A percentile compares a stretch with the other conserved stretches of the same genome.
phyloP scores from a whole-genome alignment of 148 eudicot species.

The Rheum nobile region DNA sequence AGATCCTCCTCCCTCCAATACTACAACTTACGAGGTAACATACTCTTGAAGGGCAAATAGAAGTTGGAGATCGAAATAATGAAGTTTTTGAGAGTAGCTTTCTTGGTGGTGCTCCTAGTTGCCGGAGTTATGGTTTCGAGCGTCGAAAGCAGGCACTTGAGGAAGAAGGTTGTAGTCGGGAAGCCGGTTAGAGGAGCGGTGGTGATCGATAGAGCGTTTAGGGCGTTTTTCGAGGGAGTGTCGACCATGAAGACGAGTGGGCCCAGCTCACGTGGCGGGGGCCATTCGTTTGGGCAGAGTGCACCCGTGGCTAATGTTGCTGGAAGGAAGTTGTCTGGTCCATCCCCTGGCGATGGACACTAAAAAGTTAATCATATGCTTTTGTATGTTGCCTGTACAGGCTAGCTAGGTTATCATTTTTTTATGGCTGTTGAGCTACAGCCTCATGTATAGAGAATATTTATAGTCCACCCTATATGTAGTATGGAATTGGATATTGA shows the following conservation, averaged over 20 bases:
- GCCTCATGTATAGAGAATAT: neutral
- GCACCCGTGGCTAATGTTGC: neutral
- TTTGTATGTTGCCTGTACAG: neutral
- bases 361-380: neutral
- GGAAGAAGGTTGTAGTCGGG: neutral
- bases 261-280: neutral
- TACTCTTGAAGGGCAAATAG: no score
- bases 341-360: constrained; percentile 1
- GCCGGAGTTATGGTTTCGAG: neutral
- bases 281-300: neutral
- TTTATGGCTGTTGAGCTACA: neutral
- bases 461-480: neutral
- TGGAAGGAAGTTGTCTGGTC: neutral
- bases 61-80: neutral
- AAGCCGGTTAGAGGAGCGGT: neutral
- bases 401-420: neutral
- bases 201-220: neutral
- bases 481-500: neutral
- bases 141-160: neutral
- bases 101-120: neutral
- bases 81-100: neutral
- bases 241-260: neutral
- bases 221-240: neutral
- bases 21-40: neutral
- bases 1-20: neutral